A percentile compares a stretch with the other conserved stretches of the same genome.
Evolutionary conservation across 2,329 filamentous ascomycete genomes (phyloP).

Genomic region (Bipolaris zeicola): DNA sequence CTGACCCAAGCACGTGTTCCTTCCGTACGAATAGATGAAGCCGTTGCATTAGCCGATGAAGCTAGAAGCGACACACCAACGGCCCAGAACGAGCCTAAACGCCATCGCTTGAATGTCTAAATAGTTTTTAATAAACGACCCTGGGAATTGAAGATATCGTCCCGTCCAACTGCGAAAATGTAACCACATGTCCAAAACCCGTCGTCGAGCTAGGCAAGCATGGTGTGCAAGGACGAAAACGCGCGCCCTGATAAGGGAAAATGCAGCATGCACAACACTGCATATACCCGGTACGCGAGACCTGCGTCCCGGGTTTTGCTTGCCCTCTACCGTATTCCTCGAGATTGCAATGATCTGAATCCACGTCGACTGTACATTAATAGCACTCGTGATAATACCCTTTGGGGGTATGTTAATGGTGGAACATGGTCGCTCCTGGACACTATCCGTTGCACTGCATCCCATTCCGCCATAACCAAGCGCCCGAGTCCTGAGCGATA

Average conservation of each 20-base stretch:
- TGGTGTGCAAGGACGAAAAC: neutral
- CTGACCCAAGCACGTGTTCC: neutral
- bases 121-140: neutral
- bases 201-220: neutral
- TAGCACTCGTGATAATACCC: slow-evolving; percentile 1
- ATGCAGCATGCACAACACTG: neutral
- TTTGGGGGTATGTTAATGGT: neutral
- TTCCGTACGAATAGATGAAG: neutral
- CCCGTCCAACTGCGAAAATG: neutral
- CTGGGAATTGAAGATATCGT: neutral
- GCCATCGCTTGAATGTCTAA: neutral
- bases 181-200: neutral
- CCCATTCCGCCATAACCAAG: neutral
- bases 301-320: neutral
- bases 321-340: neutral
- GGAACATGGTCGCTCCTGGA: neutral
- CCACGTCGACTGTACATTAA: slow-evolving; percentile 8
- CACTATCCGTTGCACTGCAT: neutral
- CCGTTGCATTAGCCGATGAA: neutral
- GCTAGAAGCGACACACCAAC: neutral
- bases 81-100: neutral
- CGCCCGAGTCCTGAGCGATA: neutral
- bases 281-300: slow-evolving; percentile 9
- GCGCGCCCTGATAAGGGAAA: neutral
- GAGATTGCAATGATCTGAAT: slow-evolving; percentile 1